A percentile compares a stretch with the other conserved stretches of the same genome.
Conservation (phyloP, 345 rosid genomes). For the Rhizophora mangle region DNA sequence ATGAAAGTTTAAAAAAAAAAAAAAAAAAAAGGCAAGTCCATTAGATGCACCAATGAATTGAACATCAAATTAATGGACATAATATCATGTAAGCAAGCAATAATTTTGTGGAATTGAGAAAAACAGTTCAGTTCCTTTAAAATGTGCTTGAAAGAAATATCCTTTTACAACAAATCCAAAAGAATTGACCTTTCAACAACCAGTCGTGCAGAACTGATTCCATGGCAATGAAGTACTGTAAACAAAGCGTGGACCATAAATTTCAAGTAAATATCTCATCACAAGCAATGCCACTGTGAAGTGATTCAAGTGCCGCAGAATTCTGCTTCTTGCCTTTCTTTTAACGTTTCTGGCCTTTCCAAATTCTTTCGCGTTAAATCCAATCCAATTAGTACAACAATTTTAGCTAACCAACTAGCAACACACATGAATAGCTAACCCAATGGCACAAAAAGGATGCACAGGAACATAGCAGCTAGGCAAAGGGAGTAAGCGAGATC, state of each 20-base stretch:
- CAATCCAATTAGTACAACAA: neutral
- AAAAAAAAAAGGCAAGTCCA: slow-evolving; percentile 3
- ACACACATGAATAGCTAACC: neutral
- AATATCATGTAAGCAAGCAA: neutral
- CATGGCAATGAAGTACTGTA: too few relatives aligned
- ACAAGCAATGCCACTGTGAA: neutral
- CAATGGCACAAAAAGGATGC: too few relatives aligned
- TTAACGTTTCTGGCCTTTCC: too few relatives aligned
- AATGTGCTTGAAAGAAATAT: too few relatives aligned
- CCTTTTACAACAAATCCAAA: neutral
- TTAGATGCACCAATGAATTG: neutral
- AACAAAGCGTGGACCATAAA: neutral
- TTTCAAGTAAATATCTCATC: neutral
- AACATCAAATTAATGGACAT: neutral
- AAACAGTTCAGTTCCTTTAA: neutral
- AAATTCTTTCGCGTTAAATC: too few relatives aligned
- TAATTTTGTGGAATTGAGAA: neutral
- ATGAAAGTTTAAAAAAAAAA: neutral
- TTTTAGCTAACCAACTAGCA: neutral
- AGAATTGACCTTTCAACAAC: neutral
- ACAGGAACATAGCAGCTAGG: too few relatives aligned
- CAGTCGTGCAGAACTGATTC: neutral
- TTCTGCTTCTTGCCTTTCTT: neutral
- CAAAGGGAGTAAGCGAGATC: too few relatives aligned
- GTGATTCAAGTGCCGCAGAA: neutral